phyloP scores from a whole-genome alignment of 345 rosid species.

The Erodium maritimum region DNA sequence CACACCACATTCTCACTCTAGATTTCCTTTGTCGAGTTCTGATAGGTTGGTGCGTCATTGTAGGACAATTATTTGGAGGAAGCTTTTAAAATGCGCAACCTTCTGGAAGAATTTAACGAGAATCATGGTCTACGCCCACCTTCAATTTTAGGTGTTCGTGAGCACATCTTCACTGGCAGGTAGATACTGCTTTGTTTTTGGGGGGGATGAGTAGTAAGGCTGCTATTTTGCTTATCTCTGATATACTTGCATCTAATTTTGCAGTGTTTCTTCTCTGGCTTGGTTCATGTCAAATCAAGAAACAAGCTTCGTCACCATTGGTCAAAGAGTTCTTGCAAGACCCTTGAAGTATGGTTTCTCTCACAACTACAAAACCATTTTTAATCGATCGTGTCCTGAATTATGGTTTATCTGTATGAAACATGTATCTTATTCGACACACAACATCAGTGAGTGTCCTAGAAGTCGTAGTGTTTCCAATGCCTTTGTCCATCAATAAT shows the following conservation, averaged over 20 bases:
- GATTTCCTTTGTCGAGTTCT: background rate
- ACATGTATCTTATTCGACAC: background rate
- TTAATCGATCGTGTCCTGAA: background rate
- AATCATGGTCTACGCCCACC: conserved; percentile 94
- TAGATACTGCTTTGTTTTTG: conserved; percentile 12
- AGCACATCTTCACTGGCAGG: conserved; percentile 98
- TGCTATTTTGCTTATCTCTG: conserved; percentile 6
- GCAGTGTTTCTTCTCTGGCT: conserved; percentile 94
- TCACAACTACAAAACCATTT: background rate
- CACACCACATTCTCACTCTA: conserved; percentile 1
- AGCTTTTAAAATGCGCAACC: conserved; percentile 94
- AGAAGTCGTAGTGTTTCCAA: background rate
- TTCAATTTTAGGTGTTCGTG: conserved; percentile 87
- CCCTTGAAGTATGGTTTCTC: conserved; percentile 64
- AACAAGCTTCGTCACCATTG: conserved; percentile 91
- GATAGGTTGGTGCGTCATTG: background rate
- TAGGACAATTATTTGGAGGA: conserved; percentile 98
- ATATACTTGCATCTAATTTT: conserved; percentile 13
- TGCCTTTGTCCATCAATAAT: background rate
- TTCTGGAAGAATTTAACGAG: conserved; percentile 88
- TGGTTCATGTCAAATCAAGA: conserved; percentile 99
- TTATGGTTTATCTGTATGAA: too few relatives aligned
- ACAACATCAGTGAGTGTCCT: background rate
- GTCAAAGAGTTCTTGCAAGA: conserved; percentile 95
- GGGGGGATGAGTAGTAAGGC: too few relatives aligned